Evolutionary conservation across 108 stramenopile genomes (phyloP).

Genomic region (Bacterosira constricta): DNA sequence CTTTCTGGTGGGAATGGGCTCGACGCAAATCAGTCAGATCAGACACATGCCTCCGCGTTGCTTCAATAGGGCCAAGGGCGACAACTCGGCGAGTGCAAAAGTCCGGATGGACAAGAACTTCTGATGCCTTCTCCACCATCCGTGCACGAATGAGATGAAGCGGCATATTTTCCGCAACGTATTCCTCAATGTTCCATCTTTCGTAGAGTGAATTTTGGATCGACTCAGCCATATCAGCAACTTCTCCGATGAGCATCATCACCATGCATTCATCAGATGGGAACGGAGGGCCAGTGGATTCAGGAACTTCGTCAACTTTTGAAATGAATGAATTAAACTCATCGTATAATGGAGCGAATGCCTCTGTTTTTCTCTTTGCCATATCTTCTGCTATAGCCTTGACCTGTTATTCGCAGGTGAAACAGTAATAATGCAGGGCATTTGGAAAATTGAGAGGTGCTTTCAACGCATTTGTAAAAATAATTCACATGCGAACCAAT

Average conservation of each 20-base stretch:
- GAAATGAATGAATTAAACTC: constrained; percentile 71
- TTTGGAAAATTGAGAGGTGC: not conserved
- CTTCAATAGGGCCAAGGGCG: constrained; percentile 77
- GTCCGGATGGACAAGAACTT: constrained; percentile 60
- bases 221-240: constrained; percentile 26
- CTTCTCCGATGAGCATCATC: constrained; percentile 40
- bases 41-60: constrained; percentile 79
- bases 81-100: constrained; percentile 75
- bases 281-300: constrained; percentile 6
- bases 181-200: constrained; percentile 77
- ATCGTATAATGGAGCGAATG: constrained; percentile 71
- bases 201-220: constrained; percentile 43
- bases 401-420: constrained; percentile 36
- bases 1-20: constrained; percentile 26
- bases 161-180: constrained; percentile 74
- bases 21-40: constrained; percentile 80
- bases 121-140: constrained; percentile 59
- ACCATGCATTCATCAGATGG: constrained; percentile 46
- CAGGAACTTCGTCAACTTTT: constrained; percentile 23
- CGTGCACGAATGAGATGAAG: constrained; percentile 76
- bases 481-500: not conserved
- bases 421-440: too few species aligned
- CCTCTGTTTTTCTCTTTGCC: constrained; percentile 68
- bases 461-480: not conserved
- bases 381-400: constrained; percentile 85